These are phyloP conservation scores for Platanus orientalis DNA, from an alignment of 164 flowering plant species.

Conservation along the genomic window DNA sequence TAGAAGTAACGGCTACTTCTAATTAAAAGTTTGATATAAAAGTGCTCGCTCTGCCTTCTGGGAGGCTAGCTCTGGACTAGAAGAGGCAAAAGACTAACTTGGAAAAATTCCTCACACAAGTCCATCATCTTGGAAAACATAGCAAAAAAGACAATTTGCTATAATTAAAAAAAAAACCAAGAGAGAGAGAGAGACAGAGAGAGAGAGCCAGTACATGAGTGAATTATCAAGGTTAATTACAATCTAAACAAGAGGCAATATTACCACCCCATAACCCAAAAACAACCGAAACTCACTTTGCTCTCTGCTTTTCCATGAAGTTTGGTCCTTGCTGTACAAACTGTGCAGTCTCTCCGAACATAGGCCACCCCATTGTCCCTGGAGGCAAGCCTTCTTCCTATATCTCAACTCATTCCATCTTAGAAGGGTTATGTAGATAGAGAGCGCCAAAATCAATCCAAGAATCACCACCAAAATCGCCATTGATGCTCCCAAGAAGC, in stretches of 20 bases:
- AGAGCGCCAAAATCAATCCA: constrained; percentile 35
- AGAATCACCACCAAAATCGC: constrained; percentile 42
- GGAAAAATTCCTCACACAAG: background rate
- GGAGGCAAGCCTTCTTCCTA: constrained; percentile 86
- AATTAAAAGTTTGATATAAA: constrained; percentile 2
- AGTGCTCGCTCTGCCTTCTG: too few relatives aligned
- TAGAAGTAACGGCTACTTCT: background rate
- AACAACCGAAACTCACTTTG: constrained; percentile 70
- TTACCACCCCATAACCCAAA: background rate
- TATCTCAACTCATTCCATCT: constrained; percentile 81
- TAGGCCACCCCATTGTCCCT: constrained; percentile 98
- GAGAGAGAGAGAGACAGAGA: background rate
- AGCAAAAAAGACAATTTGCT: too few relatives aligned
- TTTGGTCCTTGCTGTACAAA: constrained; percentile 82
- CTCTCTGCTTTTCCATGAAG: constrained; percentile 83
- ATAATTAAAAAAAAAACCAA: background rate
- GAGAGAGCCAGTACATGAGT: constrained; percentile 1
- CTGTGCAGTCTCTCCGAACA: constrained; percentile 92
- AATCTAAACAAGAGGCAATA: too few relatives aligned
- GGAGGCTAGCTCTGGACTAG: background rate
- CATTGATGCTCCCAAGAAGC: constrained; percentile 47
- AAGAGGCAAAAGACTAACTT: background rate
- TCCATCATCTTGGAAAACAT: constrained; percentile 6
- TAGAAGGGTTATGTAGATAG: constrained; percentile 46
- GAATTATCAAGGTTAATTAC: background rate